Base-by-base conservation (phyloP, 1,284 basidiomycete genomes). In the Exsudoporus floridanus region DNA sequence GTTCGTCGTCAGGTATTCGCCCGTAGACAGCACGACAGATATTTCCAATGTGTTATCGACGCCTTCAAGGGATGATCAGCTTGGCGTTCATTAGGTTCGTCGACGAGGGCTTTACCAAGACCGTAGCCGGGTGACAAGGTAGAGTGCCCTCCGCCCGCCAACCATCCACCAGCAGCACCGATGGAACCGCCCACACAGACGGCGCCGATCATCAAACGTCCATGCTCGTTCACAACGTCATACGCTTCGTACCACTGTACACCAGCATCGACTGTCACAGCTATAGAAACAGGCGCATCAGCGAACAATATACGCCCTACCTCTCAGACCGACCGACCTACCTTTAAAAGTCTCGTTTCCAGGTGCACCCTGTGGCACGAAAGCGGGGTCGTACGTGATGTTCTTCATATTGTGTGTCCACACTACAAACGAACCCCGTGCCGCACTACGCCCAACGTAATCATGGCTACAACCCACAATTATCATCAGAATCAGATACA, bases 181-280 rank as follows among this genome's bases (percentile, higher is more conserved):
- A 75, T 60, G 1, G 75, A 74, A 35, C 67, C 72, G 16, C 69
- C 72, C 0, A 57, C 48, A 10, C 73, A 70, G 4, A 71, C 21
- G 6, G 74, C 75, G 3, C 75, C 74, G n/a, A 76, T 66, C 21
- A 77, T 60, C 43, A 71, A 56, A 13, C 70, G 68, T 0, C 62
- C 64, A 9, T 72, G 25, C 6, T 63, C 56, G 16, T 73, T 61
- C 1, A 66, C 73, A 9, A 70, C 73, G 19, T 61, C 59, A 57
- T 76, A 77, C 0, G 74, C 75, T 49, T 78, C 74, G 30, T 63
- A 51, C 72, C 75, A 79, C 56, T 76, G 73, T 9, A 76, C 76
- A 4, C 77, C 78, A 28, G 74, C 73, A 33, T 70, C 74, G 34
- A 79, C 50, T 7, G 74, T 77, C 13, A 77, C 60, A 55, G 67